These are phyloP conservation scores for Trifolium dubium DNA, from an alignment of 306 rosid genomes.

Conservation along the genomic window DNA sequence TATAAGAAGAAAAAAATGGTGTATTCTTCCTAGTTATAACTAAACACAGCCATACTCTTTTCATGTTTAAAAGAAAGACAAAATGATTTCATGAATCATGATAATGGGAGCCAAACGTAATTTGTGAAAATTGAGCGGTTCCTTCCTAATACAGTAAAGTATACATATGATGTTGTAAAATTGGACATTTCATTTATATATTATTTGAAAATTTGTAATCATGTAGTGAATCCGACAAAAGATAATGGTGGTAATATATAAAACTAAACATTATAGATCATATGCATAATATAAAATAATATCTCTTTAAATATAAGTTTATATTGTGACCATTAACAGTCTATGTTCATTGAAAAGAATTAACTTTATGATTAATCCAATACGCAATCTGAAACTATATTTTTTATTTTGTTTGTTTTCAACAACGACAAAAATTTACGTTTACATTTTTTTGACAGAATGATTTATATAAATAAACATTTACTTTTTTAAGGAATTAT, in stretches of 20 bases:
- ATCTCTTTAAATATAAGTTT: neutral
- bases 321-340: neutral
- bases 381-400: neutral
- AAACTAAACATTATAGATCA: conserved; percentile 2
- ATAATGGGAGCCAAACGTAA: conserved; percentile 7
- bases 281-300: neutral
- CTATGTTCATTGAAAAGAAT: neutral
- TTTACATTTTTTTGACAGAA: too few species aligned
- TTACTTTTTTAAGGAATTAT: too few species aligned
- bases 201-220: neutral
- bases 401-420: neutral
- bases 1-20: too few species aligned
- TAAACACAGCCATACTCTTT: neutral
- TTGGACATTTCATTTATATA: neutral
- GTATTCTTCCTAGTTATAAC: too few species aligned
- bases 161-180: neutral
- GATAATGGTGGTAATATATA: neutral
- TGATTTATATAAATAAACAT: too few species aligned
- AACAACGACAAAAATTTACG: neutral
- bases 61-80: neutral
- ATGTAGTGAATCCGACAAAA: conserved; percentile 14
- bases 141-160: neutral
- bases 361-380: neutral
- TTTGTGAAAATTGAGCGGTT: conserved; percentile 6
- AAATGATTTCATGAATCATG: neutral